Base-by-base conservation (phyloP, 2,329 filamentous ascomycete genomes). In the Paecilomyces dactylethromorphus region DNA sequence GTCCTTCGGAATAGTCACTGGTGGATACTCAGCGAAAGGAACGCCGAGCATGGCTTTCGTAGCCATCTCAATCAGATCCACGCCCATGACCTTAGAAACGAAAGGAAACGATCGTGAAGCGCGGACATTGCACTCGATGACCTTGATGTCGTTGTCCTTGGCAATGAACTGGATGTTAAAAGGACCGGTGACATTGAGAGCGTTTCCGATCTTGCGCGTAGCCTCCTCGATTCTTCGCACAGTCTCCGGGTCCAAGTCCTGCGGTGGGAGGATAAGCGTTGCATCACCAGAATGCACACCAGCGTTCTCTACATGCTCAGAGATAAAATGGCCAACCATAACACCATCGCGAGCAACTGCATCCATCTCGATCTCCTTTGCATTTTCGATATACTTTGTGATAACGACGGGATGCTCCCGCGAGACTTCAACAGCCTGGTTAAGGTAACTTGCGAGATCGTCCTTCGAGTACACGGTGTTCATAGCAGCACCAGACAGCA, bases 101-200 rank as follows among this genome's bases (percentile, higher is more conserved):
- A 99, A 99, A 62, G 94, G 94, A 83, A 97, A 97, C 0, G 93
- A 97, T 64, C 94, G 86, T 53, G 94, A 97, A 15, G 94, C 94
- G 63, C 94, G 88, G 61, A 97, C 94, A 70, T 99, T 99, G 78
- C 94, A 97, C 79, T 99, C 94, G 64, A 99, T 99, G 65, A 99
- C 94, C 82, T 97, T 97, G 82, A 99, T 97, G 66, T 97, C 93
- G 74, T 97, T 97, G 75, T 97, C 92, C 81, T 97, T 97, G 69
- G 94, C 94, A 69, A 99, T 99, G 80, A 99, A 97, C 74, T 99
- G 94, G 63, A 99, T 99, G 78, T 99, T 99, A 84, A 89, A 97
- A 22, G 94, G 94, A 55, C 94, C 94, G 49, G 94, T 97, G 58
- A 99, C 89, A 73, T 97, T 97, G 60, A 97, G 84, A 15, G 94